These are phyloP conservation scores for Leishmania amazonensis DNA, from an alignment of 208 protist species.

Conservation along the genomic window DNA sequence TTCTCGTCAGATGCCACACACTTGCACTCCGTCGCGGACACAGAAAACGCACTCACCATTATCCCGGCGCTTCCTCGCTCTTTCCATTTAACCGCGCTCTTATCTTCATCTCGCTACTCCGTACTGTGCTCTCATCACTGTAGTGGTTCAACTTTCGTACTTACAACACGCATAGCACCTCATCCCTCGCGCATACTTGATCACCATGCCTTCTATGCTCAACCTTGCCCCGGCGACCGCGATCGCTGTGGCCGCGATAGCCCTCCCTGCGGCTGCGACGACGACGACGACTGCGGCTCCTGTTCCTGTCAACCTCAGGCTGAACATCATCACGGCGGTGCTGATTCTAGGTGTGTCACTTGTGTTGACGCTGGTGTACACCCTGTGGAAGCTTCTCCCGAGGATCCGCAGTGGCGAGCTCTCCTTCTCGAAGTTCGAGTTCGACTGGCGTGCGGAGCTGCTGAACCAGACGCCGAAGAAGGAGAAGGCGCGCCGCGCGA, in stretches of 20 bases:
- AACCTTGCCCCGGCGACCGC: conserved; percentile 12
- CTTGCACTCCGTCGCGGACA: background rate
- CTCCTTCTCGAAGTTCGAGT: conserved; percentile 40
- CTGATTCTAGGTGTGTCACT: conserved; percentile 49
- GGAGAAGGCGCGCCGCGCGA: conserved; percentile 26
- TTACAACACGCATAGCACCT: background rate
- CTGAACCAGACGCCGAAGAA: conserved; percentile 44
- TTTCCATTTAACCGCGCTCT: background rate
- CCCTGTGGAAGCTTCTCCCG: conserved; percentile 31
- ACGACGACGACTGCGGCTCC: conserved; percentile 15
- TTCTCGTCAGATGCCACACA: background rate
- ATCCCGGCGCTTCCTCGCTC: background rate
- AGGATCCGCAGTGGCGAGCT: conserved; percentile 44
- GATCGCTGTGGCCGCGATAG: background rate
- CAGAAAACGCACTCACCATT: background rate
- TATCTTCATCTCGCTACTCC: too few relatives aligned
- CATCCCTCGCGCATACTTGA: background rate
- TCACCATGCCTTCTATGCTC: conserved; percentile 10
- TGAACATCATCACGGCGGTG: conserved; percentile 50
- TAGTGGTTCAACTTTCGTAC: background rate
- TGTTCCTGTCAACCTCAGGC: conserved; percentile 28
- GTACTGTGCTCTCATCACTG: too few relatives aligned
- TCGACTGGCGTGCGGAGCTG: conserved; percentile 53
- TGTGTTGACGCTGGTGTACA: conserved; percentile 18
- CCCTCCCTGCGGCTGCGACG: background rate